Base-by-base conservation (phyloP, 192 early-diverging fungal species). In the Podila epigama region DNA sequence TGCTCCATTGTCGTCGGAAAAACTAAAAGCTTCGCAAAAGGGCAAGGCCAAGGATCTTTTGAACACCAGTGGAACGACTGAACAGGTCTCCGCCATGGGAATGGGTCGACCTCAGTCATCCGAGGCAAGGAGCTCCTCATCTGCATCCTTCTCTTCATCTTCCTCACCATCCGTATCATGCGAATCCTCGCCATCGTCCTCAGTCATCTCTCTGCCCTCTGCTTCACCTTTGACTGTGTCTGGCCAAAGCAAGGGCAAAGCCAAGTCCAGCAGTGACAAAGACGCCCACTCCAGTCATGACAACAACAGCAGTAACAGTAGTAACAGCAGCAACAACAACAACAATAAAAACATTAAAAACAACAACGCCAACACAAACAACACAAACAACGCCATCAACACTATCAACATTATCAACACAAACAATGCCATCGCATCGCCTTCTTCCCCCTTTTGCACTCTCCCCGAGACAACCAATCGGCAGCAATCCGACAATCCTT, bases 171-270 rank as follows among this genome's bases (percentile, higher is more conserved):
- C 70, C 2, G 60, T 62, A 4, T 61, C 67, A 12, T 18, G 39
- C 12, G 37, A 60, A 3, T 63, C 69, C 0, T 75, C 71, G 1
- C 71, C 71, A 0, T 66, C 59, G 16, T 75, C 71, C 5, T 75
- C 71, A 3, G 66, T 52, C 15, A 8, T 62, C 16, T 75, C 64
- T 2, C 71, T 75, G 11, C 56, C 63, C 32, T n/a, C 27, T 20
- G 31, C n/a, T n/a, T 4, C 42, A 29, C 9, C 32, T 25, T 8
- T 0, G 58, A 54, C 57, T 59, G n/a, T n/a, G n/a, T n/a, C n/a
- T n/a, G n/a, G n/a, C n/a, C n/a, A 56, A 28, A 44, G 41, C 58
- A 67, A 63, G 39, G 59, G 52, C 36, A 75, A 66, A 32, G 37
- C 41, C 58, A 66, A 75, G 25, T 44, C 36, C 32, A 62, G 54